Conservation (phyloP, 108 stramenopile species). For the Stephanodiscus triporus region DNA sequence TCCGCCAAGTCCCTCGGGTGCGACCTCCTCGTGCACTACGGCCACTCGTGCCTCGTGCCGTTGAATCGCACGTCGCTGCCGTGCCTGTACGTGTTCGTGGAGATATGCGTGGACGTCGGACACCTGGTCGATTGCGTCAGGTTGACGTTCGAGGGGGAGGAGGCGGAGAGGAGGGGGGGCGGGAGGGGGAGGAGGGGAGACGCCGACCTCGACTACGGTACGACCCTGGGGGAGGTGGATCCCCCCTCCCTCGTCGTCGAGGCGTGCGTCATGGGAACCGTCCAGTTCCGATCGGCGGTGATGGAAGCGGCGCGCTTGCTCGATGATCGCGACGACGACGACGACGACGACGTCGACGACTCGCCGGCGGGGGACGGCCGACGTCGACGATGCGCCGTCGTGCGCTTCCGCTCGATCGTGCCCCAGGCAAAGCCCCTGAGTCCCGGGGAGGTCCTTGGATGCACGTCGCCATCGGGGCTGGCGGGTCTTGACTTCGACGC, state of each 20-base stretch:
- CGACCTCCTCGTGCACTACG: slow-evolving; percentile 96
- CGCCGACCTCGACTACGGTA: background rate
- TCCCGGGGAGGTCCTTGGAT: slow-evolving; percentile 96
- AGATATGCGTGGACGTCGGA: slow-evolving; percentile 91
- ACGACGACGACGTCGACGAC: slow-evolving; percentile 25
- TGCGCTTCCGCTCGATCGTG: slow-evolving; percentile 42
- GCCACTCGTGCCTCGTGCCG: slow-evolving; percentile 98
- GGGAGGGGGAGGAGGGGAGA: background rate
- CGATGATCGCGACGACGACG: slow-evolving; percentile 35
- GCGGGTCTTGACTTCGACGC: slow-evolving; percentile 27
- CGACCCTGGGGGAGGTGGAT: background rate
- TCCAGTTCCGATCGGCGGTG: slow-evolving; percentile 93
- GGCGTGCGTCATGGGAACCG: slow-evolving; percentile 62
- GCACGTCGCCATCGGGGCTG: slow-evolving; percentile 85
- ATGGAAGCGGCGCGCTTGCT: slow-evolving; percentile 63
- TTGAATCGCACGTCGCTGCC: slow-evolving; percentile 86
- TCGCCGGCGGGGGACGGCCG: background rate
- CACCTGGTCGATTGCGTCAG: slow-evolving; percentile 86
- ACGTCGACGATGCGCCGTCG: background rate
- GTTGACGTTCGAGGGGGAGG: slow-evolving; percentile 50
- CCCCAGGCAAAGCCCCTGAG: slow-evolving; percentile 93
- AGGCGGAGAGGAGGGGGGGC: slow-evolving; percentile 4
- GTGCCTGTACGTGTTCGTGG: slow-evolving; percentile 98
- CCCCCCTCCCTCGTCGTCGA: slow-evolving; percentile 39
- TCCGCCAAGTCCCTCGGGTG: slow-evolving; percentile 89